A percentile compares a stretch with the other conserved stretches of the same genome.
These are phyloP conservation scores for Casuarina cunninghamiana DNA, from an alignment of 306 rosid genomes.

Conservation along the genomic window DNA sequence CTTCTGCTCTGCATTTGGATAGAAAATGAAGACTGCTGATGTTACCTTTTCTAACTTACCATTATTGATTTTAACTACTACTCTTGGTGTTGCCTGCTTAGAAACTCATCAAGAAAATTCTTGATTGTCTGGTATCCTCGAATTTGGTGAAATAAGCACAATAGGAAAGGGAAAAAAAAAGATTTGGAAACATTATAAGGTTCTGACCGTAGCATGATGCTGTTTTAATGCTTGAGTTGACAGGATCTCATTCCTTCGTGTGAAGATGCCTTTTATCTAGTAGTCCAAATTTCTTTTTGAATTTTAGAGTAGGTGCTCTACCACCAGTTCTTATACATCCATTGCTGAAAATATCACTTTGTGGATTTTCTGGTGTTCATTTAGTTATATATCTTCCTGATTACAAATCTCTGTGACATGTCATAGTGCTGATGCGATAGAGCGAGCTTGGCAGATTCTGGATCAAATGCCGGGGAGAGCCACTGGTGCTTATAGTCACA, in stretches of 20 bases:
- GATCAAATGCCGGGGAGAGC: constrained; percentile 94
- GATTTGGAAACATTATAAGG: background rate
- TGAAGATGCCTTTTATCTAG: background rate
- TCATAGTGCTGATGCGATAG: constrained; percentile 73
- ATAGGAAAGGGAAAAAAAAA: no score
- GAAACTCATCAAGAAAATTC: background rate
- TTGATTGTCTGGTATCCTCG: no score
- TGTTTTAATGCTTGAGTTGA: background rate
- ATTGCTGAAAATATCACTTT: background rate
- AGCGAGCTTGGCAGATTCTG: constrained; percentile 75
- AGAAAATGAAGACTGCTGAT: background rate
- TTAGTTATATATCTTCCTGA: background rate
- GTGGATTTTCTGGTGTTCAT: background rate
- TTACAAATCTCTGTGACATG: constrained; percentile 13
- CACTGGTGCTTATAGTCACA: constrained; percentile 94
- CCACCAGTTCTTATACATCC: background rate
- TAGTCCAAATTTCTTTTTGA: background rate
- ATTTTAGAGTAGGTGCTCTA: background rate
- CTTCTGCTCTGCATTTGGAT: background rate
- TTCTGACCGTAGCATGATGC: background rate
- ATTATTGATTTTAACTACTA: background rate
- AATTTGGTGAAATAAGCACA: no score
- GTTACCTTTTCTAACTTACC: background rate
- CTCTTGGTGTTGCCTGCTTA: background rate
- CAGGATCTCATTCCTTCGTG: background rate